Evolutionary conservation across 1,284 basidiomycete genomes (phyloP).

Genomic region (Melampsora abietis-canadensis): DNA sequence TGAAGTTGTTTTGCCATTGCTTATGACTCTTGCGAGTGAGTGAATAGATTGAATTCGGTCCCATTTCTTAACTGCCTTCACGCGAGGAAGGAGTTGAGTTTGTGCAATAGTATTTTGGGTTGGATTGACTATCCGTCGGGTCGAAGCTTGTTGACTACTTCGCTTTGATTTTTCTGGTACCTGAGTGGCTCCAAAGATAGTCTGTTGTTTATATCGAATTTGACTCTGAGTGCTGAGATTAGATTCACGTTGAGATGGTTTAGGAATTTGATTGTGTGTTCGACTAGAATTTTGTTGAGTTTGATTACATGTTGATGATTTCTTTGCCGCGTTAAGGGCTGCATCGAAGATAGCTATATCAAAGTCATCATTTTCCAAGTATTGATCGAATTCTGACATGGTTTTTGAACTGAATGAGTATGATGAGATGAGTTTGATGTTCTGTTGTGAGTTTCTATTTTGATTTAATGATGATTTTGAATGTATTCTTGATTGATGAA

Average conservation of each 20-base stretch:
- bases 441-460: too few relatives aligned
- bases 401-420: neutral
- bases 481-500: too few relatives aligned
- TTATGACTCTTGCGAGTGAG: conserved; percentile 4
- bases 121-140: neutral
- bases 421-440: too few relatives aligned
- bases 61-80: conserved; percentile 32
- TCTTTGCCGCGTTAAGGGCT: neutral
- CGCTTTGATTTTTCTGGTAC: conserved; percentile 11
- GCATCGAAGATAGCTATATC: conserved; percentile 31
- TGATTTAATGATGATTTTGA: too few relatives aligned
- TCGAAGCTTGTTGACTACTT: neutral
- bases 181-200: conserved; percentile 33
- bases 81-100: conserved; percentile 20
- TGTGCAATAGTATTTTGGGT: conserved; percentile 2
- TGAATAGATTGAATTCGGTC: conserved; percentile 11
- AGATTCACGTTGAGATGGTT: conserved; percentile 2
- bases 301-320: neutral
- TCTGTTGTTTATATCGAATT: conserved; percentile 14
- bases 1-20: neutral
- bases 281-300: neutral
- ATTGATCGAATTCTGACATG: conserved; percentile 41
- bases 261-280: neutral
- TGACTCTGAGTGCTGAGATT: conserved; percentile 8
- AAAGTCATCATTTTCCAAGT: conserved; percentile 30